Percentiles rank a stretch among this genome's conserved stretches.
Conservation (phyloP, 2,329 filamentous ascomycete species). For the Epicoccum nigrum region DNA sequence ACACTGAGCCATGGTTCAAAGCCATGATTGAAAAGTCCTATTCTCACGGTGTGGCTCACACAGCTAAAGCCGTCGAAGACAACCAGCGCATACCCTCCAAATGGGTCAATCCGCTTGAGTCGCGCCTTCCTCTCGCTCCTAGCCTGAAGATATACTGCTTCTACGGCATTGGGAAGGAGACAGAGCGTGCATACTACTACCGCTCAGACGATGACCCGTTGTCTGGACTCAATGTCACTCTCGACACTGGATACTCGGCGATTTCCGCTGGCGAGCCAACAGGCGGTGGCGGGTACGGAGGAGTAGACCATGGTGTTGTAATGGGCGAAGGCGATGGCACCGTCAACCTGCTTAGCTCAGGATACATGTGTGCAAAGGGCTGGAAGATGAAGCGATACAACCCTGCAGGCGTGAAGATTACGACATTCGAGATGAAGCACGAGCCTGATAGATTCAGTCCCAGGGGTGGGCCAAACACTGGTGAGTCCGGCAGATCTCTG, state of each 20-base stretch:
- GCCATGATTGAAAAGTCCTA: slow-evolving; percentile 76
- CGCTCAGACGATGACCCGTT: slow-evolving; percentile 69
- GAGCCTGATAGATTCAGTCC: slow-evolving; percentile 93
- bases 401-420: slow-evolving; percentile 79
- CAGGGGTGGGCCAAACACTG: slow-evolving; percentile 70
- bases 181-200: slow-evolving; percentile 93
- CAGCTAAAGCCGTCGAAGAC: slow-evolving; percentile 76
- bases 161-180: slow-evolving; percentile 93
- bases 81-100: slow-evolving; percentile 64
- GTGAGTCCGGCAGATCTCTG: slow-evolving; percentile 41
- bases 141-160: slow-evolving; percentile 96
- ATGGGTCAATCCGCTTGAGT: slow-evolving; percentile 95
- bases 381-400: slow-evolving; percentile 96
- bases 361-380: slow-evolving; percentile 96
- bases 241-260: slow-evolving; percentile 58
- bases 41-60: slow-evolving; percentile 87
- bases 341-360: slow-evolving; percentile 86
- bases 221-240: slow-evolving; percentile 69
- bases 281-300: slow-evolving; percentile 17
- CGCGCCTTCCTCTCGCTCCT: slow-evolving; percentile 82
- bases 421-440: slow-evolving; percentile 93
- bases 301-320: slow-evolving; percentile 83
- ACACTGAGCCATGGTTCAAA: slow-evolving; percentile 84
- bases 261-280: slow-evolving; percentile 23
- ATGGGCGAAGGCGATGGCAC: slow-evolving; percentile 97